Conservation (phyloP, 805 yeast genomes). For the Wickerhamomyces alni region DNA sequence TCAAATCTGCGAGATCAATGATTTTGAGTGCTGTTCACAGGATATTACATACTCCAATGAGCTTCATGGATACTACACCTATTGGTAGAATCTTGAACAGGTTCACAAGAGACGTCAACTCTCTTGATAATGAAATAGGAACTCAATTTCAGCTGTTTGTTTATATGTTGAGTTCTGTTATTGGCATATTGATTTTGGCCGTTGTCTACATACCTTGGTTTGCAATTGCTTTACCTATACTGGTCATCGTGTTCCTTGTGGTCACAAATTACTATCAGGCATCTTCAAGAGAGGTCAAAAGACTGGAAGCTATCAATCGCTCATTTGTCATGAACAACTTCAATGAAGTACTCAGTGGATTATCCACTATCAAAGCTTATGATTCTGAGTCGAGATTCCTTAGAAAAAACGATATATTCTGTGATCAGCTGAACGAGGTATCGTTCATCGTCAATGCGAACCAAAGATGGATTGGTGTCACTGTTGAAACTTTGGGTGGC, state of each 20-base stretch:
- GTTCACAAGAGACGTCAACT: conserved; percentile 78
- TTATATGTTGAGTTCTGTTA: conserved; percentile 36
- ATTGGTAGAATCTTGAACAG: conserved; percentile 76
- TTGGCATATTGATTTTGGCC: conserved; percentile 56
- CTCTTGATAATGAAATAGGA: conserved; percentile 67
- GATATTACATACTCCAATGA: conserved; percentile 69
- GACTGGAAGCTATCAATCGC: too few species aligned
- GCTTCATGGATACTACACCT: conserved; percentile 76
- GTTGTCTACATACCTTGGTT: conserved; percentile 70
- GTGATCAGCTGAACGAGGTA: conserved; percentile 62
- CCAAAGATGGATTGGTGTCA: conserved; percentile 66
- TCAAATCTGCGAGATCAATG: conserved; percentile 9
- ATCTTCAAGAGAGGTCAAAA: too few species aligned
- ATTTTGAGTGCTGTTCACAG: conserved; percentile 45
- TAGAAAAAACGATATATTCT: conserved; percentile 33
- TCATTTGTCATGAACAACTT: too few species aligned
- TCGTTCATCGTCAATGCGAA: conserved; percentile 51
- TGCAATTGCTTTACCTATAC: conserved; percentile 55
- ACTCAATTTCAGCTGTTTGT: conserved; percentile 55
- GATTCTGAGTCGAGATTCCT: conserved; percentile 37
- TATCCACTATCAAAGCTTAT: conserved; percentile 59
- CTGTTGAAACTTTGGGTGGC: conserved; percentile 47
- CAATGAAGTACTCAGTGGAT: too few species aligned
- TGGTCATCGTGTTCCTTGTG: conserved; percentile 35
- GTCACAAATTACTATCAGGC: conserved; percentile 57